A percentile compares a stretch with the other conserved stretches of the same genome.
phyloP scores from a whole-genome alignment of 1,139 yeast genomes.

The Debaryomyces singareniensis region DNA sequence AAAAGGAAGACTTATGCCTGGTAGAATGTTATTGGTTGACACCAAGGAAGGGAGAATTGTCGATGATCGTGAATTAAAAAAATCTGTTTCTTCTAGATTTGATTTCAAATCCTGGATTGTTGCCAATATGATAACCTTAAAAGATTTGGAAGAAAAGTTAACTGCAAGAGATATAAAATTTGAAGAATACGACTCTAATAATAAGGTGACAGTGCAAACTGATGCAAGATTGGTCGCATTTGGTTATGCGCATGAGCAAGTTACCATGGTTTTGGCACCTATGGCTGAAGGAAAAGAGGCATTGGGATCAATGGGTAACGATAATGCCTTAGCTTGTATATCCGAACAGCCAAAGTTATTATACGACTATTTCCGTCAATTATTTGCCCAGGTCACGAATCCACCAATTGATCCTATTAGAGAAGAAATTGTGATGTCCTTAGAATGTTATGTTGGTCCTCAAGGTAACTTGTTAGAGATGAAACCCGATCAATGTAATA shows the following conservation, averaged over 20 bases:
- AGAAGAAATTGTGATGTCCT: conserved; percentile 93
- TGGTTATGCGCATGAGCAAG: conserved; percentile 91
- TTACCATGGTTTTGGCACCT: conserved; percentile 77
- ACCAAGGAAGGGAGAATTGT: conserved; percentile 90
- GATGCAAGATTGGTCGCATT: conserved; percentile 84
- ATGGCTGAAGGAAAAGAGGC: conserved; percentile 98
- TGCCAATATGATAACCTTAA: conserved; percentile 78
- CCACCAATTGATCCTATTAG: conserved; percentile 99
- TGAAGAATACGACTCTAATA: conserved; percentile 7
- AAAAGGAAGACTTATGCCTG: conserved; percentile 94
- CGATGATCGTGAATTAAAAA: conserved; percentile 84
- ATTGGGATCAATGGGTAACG: conserved; percentile 98
- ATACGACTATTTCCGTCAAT: conserved; percentile 91
- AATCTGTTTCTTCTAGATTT: conserved; percentile 71
- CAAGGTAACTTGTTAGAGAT: conserved; percentile 93
- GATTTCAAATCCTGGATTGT: conserved; percentile 93
- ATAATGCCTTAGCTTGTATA: conserved; percentile 92
- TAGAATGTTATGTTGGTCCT: conserved; percentile 96
- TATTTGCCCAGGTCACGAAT: conserved; percentile 97
- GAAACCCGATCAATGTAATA: conserved; percentile 87
- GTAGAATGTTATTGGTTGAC: conserved; percentile 92
- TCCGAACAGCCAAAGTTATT: conserved; percentile 87
- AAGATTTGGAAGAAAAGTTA: conserved; percentile 62
- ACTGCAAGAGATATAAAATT: conserved; percentile 39
- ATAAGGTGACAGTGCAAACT: conserved; percentile 46